Conservation (phyloP, 2,329 filamentous ascomycete species). For the Aspergillus tamarii region DNA sequence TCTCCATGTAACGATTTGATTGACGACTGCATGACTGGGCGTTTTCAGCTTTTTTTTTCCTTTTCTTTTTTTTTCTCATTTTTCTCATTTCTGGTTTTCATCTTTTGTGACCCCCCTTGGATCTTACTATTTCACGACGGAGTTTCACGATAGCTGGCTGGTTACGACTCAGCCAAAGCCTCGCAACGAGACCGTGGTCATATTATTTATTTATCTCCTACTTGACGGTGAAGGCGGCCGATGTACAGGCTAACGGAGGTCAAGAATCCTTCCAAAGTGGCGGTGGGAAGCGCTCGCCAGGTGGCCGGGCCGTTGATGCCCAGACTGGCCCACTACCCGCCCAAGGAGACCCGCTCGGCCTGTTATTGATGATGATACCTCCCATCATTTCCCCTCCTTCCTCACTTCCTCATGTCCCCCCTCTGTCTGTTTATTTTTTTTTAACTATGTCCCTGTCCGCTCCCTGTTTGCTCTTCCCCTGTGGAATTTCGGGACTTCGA, state of each 20-base stretch:
- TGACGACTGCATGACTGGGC: conserved; percentile 47
- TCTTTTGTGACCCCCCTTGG: conserved; percentile 10
- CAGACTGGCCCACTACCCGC: conserved; percentile 13
- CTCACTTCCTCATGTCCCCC: conserved; percentile 1
- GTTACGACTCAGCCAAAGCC: conserved; percentile 37
- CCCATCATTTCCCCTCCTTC: conserved; percentile 2
- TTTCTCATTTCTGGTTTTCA: conserved; percentile 13
- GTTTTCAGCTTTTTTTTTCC: conserved; percentile 31
- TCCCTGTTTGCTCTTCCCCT: conserved; percentile 5
- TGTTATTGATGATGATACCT: conserved; percentile 8
- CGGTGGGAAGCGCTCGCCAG: conserved; percentile 19
- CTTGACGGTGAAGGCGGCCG: neutral
- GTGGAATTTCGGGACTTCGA: conserved; percentile 7
- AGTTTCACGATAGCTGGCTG: conserved; percentile 39
- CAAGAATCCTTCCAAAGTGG: conserved; percentile 12
- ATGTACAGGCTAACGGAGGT: neutral
- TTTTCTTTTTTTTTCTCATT: too few relatives aligned
- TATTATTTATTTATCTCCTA: conserved; percentile 12
- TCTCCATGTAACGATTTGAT: conserved; percentile 44
- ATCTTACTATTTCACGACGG: conserved; percentile 19
- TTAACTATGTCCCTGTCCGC: neutral
- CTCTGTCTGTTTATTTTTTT: neutral
- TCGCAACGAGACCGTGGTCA: conserved; percentile 1
- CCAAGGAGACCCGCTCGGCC: conserved; percentile 10
- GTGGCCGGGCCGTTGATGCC: conserved; percentile 19